These are phyloP conservation scores for Pseudocercospora fuligena DNA, from an alignment of 2,329 filamentous ascomycete species.

Conservation along the genomic window DNA sequence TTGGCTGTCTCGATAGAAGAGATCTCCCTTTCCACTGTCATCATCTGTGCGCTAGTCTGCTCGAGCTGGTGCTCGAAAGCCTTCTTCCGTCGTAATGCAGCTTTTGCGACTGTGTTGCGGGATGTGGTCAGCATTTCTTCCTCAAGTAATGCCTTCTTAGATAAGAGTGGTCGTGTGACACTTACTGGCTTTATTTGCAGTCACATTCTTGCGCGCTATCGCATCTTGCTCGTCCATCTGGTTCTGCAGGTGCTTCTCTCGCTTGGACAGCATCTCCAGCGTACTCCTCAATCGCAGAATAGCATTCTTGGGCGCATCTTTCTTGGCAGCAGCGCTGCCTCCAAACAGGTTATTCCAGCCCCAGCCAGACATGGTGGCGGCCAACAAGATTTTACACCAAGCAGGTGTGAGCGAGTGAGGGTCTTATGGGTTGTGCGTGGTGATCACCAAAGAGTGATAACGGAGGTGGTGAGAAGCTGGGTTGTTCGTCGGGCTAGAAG, in stretches of 20 bases:
- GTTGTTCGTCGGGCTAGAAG: slow-evolving; percentile 4
- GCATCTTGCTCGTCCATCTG: slow-evolving; percentile 93
- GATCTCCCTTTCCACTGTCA: slow-evolving; percentile 92
- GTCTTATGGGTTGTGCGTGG: background rate
- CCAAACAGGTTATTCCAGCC: slow-evolving; percentile 77
- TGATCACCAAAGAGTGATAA: background rate
- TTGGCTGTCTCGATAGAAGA: slow-evolving; percentile 97
- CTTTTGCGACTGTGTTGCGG: slow-evolving; percentile 73
- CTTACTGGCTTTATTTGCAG: slow-evolving; percentile 88
- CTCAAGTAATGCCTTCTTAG: background rate
- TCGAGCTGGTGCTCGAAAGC: slow-evolving; percentile 87
- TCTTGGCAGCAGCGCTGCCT: slow-evolving; percentile 78
- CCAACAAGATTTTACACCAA: background rate
- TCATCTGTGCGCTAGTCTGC: slow-evolving; percentile 87
- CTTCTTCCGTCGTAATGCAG: slow-evolving; percentile 92
- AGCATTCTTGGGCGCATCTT: slow-evolving; percentile 95
- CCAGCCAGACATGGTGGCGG: slow-evolving; percentile 53
- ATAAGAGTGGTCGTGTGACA: slow-evolving; percentile 23
- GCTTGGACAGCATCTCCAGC: slow-evolving; percentile 96
- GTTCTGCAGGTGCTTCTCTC: slow-evolving; percentile 85
- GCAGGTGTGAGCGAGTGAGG: background rate
- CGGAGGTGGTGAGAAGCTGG: background rate
- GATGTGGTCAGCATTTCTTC: slow-evolving; percentile 2
- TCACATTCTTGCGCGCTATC: slow-evolving; percentile 85
- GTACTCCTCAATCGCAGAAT: slow-evolving; percentile 86